Evolutionary conservation across 805 yeast genomes (phyloP).

Genomic region (Spathaspora hagerdaliae): DNA sequence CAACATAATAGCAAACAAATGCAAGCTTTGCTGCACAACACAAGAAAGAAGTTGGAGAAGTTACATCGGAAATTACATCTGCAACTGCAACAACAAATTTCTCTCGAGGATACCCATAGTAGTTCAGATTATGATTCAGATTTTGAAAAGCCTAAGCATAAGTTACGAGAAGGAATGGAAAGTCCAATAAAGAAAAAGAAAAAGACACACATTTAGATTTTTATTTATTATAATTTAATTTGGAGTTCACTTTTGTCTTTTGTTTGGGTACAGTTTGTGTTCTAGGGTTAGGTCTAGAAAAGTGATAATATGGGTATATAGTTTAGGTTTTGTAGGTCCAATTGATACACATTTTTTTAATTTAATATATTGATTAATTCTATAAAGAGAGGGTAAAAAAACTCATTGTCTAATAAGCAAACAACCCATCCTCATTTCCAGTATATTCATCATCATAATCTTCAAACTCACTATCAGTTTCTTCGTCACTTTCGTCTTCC

Average conservation of each 20-base stretch:
- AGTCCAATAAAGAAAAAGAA: background rate
- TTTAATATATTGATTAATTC: too few relatives aligned
- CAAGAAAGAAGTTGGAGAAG: background rate
- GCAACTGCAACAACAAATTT: background rate
- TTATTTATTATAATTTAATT: too few relatives aligned
- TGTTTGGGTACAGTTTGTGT: too few relatives aligned
- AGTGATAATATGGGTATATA: too few relatives aligned
- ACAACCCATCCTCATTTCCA: conserved; percentile 53
- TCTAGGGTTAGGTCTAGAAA: too few relatives aligned
- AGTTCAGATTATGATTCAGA: background rate
- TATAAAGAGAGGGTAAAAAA: too few relatives aligned
- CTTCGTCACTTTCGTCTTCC: conserved; percentile 32
- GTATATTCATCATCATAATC: conserved; percentile 45
- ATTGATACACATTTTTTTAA: too few relatives aligned
- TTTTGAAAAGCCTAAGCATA: background rate
- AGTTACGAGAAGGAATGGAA: background rate
- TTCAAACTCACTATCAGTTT: conserved; percentile 48
- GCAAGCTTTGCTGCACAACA: background rate
- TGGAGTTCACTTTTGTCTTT: too few relatives aligned
- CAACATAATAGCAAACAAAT: conserved; percentile 23
- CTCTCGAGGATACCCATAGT: background rate
- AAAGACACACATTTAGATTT: background rate
- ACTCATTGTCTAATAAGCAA: conserved; percentile 27
- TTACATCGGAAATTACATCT: background rate
- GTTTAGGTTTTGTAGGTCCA: too few relatives aligned